Conservation (phyloP, 331 rosid genomes). For the Quercus lobata region DNA sequence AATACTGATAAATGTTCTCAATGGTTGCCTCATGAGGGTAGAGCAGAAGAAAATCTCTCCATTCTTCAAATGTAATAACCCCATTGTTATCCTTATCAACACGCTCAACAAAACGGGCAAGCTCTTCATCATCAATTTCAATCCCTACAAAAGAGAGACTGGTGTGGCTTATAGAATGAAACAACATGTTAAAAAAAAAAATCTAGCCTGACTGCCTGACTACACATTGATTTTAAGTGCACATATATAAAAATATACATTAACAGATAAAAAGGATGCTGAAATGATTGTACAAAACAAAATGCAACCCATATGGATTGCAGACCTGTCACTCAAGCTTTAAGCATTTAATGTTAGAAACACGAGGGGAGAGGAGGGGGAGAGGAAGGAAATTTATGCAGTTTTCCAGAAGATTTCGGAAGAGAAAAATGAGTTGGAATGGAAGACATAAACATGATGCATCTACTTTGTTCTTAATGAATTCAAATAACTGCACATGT, state of each 20-base stretch:
- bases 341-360: background rate
- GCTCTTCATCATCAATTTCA: slow-evolving; percentile 81
- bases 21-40: slow-evolving; percentile 92
- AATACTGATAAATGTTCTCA: slow-evolving; percentile 82
- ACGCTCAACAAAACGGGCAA: slow-evolving; percentile 83
- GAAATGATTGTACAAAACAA: background rate
- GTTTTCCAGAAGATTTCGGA: background rate
- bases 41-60: slow-evolving; percentile 91
- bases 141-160: slow-evolving; percentile 65
- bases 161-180: slow-evolving; percentile 50
- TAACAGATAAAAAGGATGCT: background rate
- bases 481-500: background rate
- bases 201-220: background rate
- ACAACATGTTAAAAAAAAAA: slow-evolving; percentile 15
- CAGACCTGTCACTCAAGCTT: background rate
- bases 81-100: slow-evolving; percentile 90
- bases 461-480: background rate
- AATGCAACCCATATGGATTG: background rate
- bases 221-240: background rate
- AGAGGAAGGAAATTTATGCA: background rate
- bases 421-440: background rate
- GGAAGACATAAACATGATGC: background rate
- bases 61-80: slow-evolving; percentile 82
- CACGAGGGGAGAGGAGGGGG: no score
- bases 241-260: background rate